Base-by-base conservation (phyloP, 176 grass and related monocot species). In the Oryza officinalis region DNA sequence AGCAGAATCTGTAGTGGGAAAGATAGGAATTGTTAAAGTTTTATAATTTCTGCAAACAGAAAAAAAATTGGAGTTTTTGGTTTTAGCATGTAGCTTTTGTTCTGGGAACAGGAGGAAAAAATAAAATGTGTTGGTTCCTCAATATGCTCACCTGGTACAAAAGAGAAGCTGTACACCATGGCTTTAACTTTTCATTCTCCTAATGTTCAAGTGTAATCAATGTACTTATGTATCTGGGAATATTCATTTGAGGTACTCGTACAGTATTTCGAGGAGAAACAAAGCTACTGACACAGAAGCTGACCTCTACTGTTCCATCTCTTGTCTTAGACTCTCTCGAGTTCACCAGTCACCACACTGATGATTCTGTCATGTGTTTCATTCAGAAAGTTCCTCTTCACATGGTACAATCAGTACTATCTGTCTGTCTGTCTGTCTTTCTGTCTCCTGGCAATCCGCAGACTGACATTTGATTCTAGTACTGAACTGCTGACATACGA, bases 71-170 rank as follows among this genome's bases (percentile, higher is more conserved):
- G 27, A 3, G 0, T 0, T 68, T 82, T 78, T 8, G 50, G 67
- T 31, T 41, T 78, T 35, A 63, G 67, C 33, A 63, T 71, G 9
- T 18, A 69, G 40, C 9, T 17, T 79, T 79, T 64, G 75, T 30
- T 79, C 15, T 25, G 47, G 68, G 46, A 90, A 86, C 20, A 73
- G 26, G 10, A 80, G 8, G 20, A 66, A 78, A 66, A 78, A 80
- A 79, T 74, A 47, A 79, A 69, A 38, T 41, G 28, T 15, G 5
- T 6, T n/a, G 32, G 28, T 50, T 47, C 10, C 43, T 67, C 61
- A 76, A 20, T 1, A 22, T 27, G 47, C 20, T 46, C 20, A 49
- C 49, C 41, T 49, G 20, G 25, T 49, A 84, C 52, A 74, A 6
- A 25, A 67, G 26, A 13, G 3, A 52, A n/a, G 26, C 6, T 73